Conservation (phyloP, 176 grass and related monocot genomes). For the Oryza coarctata region DNA sequence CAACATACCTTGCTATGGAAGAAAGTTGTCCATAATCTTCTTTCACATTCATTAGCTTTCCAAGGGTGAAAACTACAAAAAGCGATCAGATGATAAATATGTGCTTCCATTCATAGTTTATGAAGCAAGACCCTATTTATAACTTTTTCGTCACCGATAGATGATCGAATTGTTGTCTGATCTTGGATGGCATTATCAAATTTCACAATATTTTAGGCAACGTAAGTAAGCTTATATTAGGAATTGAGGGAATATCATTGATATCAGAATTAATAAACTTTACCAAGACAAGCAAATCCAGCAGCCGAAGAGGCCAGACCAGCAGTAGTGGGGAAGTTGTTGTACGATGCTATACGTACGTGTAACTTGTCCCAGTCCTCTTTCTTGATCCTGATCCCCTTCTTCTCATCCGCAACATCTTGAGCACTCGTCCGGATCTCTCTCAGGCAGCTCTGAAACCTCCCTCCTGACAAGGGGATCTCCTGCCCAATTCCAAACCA, state of each 20-base stretch:
- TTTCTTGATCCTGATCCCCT: constrained; percentile 65
- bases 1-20: constrained; percentile 75
- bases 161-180: background rate
- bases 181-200: background rate
- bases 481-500: constrained; percentile 58
- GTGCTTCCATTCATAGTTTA: background rate
- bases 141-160: background rate
- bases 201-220: constrained; percentile 9
- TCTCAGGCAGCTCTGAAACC: constrained; percentile 80
- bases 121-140: background rate
- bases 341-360: constrained; percentile 80
- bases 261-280: background rate
- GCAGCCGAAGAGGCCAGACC: constrained; percentile 92
- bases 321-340: constrained; percentile 92
- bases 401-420: constrained; percentile 63
- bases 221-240: background rate
- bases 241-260: background rate
- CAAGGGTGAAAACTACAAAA: constrained; percentile 84
- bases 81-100: background rate
- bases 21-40: constrained; percentile 87
- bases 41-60: constrained; percentile 88
- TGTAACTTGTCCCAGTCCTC: constrained; percentile 85
- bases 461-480: constrained; percentile 60
- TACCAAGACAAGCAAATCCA: constrained; percentile 92
- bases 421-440: constrained; percentile 67